These are phyloP conservation scores for Colletotrichum falcatum DNA, from an alignment of 2,329 filamentous ascomycete genomes.

Conservation along the genomic window DNA sequence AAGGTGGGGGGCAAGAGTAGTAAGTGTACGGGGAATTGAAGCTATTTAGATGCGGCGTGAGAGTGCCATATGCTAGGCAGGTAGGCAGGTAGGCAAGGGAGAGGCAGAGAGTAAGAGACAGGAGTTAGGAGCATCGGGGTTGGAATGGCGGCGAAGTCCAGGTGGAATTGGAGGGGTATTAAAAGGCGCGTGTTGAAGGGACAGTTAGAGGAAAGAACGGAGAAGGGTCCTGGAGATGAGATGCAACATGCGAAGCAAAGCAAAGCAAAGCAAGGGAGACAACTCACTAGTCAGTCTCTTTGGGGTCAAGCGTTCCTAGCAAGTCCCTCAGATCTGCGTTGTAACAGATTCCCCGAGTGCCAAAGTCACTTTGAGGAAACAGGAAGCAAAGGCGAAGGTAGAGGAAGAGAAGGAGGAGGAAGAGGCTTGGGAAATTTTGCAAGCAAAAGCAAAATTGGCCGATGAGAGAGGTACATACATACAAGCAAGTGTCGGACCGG, in stretches of 20 bases:
- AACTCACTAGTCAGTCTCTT: slow-evolving; percentile 35
- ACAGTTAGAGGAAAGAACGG: slow-evolving; percentile 13
- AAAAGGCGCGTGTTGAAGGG: slow-evolving; percentile 19
- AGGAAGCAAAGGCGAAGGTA: background rate
- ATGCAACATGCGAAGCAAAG: background rate
- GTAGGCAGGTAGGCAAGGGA: slow-evolving; percentile 7
- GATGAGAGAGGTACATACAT: background rate
- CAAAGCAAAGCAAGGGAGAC: slow-evolving; percentile 20
- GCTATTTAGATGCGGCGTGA: slow-evolving; percentile 28
- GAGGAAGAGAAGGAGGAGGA: slow-evolving; percentile 1
- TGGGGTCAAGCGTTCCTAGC: slow-evolving; percentile 16
- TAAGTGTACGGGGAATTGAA: background rate
- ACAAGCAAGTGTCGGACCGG: background rate
- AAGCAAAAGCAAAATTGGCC: slow-evolving; percentile 1
- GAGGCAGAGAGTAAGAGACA: background rate
- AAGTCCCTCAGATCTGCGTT: slow-evolving; percentile 24
- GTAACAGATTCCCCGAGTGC: slow-evolving; percentile 10
- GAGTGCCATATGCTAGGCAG: background rate
- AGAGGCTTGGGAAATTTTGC: slow-evolving; percentile 15
- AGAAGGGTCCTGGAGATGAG: slow-evolving; percentile 9
- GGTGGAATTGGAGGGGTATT: slow-evolving; percentile 35
- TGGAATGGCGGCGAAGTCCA: slow-evolving; percentile 7
- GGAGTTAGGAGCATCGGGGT: background rate
- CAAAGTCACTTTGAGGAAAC: slow-evolving; percentile 9
- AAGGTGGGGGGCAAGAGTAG: background rate